phyloP scores from a whole-genome alignment of 139 green algal genomes.

The Volvox reticuliferus region DNA sequence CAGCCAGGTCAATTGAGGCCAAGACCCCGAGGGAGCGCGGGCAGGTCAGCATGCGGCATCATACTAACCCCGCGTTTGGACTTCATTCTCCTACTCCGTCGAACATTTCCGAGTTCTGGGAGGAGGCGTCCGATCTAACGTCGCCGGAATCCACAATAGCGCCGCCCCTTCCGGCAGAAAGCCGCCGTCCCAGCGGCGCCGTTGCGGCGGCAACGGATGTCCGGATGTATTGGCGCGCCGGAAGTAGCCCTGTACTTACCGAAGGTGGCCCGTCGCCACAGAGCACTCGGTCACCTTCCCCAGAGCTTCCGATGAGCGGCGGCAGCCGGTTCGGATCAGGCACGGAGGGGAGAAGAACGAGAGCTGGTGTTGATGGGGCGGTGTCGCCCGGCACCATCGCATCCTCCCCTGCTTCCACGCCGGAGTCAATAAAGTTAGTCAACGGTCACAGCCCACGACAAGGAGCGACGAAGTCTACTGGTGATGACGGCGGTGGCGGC shows the following conservation, averaged over 20 bases:
- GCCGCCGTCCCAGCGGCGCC: neutral
- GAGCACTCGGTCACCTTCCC: neutral
- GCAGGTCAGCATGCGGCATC: conserved; percentile 2
- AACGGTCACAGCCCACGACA: neutral
- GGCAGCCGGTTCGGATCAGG: too few relatives aligned
- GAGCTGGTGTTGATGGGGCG: neutral
- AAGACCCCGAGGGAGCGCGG: neutral
- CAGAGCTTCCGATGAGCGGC: neutral
- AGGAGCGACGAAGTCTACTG: too few relatives aligned
- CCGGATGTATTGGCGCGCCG: neutral
- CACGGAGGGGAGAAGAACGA: neutral
- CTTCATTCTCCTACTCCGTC: conserved; percentile 46
- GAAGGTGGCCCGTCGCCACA: neutral
- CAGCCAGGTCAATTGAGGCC: neutral
- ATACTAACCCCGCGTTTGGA: conserved; percentile 36
- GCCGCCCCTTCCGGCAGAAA: neutral
- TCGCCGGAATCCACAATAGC: neutral
- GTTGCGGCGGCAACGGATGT: neutral
- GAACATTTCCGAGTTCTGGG: conserved; percentile 41
- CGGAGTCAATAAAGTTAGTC: neutral
- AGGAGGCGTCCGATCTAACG: conserved; percentile 7
- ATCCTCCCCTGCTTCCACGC: neutral
- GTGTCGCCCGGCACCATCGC: too few relatives aligned
- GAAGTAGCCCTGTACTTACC: neutral
- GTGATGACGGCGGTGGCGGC: too few relatives aligned